A percentile compares a stretch with the other conserved stretches of the same genome.
These are phyloP conservation scores for Cicer bijugum DNA, from an alignment of 306 rosid genomes.

Conservation along the genomic window DNA sequence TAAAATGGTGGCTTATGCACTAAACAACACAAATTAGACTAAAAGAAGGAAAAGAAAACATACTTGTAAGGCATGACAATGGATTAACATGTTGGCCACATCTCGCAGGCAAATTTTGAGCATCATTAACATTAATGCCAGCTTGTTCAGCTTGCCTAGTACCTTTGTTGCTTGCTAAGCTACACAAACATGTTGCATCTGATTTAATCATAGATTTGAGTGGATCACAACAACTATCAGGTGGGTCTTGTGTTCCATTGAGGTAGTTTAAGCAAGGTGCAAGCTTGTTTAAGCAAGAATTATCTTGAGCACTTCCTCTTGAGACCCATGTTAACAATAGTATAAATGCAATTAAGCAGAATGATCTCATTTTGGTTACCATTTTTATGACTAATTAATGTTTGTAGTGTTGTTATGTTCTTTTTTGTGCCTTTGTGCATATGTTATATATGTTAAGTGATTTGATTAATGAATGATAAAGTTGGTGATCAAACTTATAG, in stretches of 20 bases:
- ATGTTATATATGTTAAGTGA: slow-evolving; percentile 16
- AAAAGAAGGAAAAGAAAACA: background rate
- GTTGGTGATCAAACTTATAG: slow-evolving; percentile 52
- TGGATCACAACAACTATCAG: slow-evolving; percentile 63
- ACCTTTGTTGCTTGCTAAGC: slow-evolving; percentile 59
- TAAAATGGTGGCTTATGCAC: no score
- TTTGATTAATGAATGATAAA: background rate
- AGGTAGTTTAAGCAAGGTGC: slow-evolving; percentile 63
- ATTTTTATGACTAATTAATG: background rate
- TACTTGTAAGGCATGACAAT: slow-evolving; percentile 55
- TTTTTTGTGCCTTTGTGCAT: background rate
- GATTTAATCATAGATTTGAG: slow-evolving; percentile 58
- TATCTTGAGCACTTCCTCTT: slow-evolving; percentile 44
- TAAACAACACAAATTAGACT: background rate
- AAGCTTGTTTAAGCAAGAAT: slow-evolving; percentile 52
- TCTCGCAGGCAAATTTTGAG: slow-evolving; percentile 56
- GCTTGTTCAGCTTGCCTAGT: slow-evolving; percentile 58
- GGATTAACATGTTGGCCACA: slow-evolving; percentile 66
- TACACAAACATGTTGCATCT: slow-evolving; percentile 56
- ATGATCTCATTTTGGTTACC: slow-evolving; percentile 25
- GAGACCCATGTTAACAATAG: background rate
- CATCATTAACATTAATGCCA: slow-evolving; percentile 58
- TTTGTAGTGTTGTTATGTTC: background rate
- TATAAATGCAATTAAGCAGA: slow-evolving; percentile 29
- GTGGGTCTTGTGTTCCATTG: slow-evolving; percentile 59